Evolutionary conservation across 177 flowering plant species (phyloP).

Genomic region (Vitis hybrid): DNA sequence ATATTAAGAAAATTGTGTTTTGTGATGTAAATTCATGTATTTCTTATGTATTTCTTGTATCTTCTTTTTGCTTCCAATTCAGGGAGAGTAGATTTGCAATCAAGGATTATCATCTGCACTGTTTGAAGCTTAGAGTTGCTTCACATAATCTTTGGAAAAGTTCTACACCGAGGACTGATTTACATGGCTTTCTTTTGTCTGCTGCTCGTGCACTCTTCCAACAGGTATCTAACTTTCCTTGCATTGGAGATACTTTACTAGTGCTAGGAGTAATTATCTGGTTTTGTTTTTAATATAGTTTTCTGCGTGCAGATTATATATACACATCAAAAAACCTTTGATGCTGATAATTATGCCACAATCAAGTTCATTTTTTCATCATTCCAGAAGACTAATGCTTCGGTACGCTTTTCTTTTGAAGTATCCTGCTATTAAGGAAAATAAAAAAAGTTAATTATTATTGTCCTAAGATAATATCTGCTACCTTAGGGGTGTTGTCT

Average conservation of each 20-base stretch:
- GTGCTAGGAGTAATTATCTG: neutral
- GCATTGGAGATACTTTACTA: neutral
- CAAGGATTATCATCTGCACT: conserved; percentile 46
- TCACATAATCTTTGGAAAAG: conserved; percentile 60
- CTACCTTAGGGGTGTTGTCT: neutral
- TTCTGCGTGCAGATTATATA: conserved; percentile 56
- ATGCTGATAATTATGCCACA: conserved; percentile 36
- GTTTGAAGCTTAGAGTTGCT: conserved; percentile 58
- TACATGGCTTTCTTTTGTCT: conserved; percentile 38
- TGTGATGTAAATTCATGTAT: neutral
- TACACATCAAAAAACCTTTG: conserved; percentile 74
- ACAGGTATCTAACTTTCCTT: conserved; percentile 42
- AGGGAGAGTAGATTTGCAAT: conserved; percentile 48
- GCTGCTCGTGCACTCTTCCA: conserved; percentile 59
- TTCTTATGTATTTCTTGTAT: neutral
- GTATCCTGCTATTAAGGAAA: neutral
- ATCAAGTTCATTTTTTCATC: conserved; percentile 44
- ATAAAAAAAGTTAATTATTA: neutral
- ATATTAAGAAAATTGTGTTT: neutral
- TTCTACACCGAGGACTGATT: conserved; percentile 17
- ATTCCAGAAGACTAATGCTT: conserved; percentile 16
- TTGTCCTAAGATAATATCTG: neutral
- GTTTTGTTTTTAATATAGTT: neutral
- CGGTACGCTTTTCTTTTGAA: conserved; percentile 28
- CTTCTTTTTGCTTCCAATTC: conserved; percentile 5